Evolutionary conservation across 2,329 filamentous ascomycete genomes (phyloP).

Genomic region (Xylaria sp.): DNA sequence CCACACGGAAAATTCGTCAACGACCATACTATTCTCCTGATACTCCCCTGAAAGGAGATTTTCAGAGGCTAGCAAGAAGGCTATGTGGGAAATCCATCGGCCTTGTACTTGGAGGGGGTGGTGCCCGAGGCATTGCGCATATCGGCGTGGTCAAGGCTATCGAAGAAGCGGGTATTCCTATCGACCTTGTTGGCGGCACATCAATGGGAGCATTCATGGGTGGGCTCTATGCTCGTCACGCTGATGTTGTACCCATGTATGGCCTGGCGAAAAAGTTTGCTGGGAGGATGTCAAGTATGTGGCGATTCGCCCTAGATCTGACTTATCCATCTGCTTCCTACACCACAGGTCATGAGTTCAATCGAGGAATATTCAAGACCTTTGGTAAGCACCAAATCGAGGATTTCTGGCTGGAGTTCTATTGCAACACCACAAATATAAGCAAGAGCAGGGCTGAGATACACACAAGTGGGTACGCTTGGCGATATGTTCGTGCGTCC

Average conservation of each 20-base stretch:
- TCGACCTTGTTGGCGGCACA: slow-evolving; percentile 93
- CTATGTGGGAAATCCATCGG: slow-evolving; percentile 95
- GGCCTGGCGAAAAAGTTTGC: slow-evolving; percentile 97
- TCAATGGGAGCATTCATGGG: slow-evolving; percentile 97
- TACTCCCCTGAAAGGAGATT: slow-evolving; percentile 93
- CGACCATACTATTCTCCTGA: slow-evolving; percentile 89
- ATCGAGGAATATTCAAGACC: slow-evolving; percentile 97
- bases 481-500: slow-evolving; percentile 94
- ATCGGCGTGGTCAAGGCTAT: slow-evolving; percentile 93
- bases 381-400: slow-evolving; percentile 97
- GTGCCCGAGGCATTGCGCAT: slow-evolving; percentile 88
- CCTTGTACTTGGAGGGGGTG: slow-evolving; percentile 90
- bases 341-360: slow-evolving; percentile 98
- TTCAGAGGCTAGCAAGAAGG: slow-evolving; percentile 87
- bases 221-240: slow-evolving; percentile 92
- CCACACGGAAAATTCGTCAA: slow-evolving; percentile 87
- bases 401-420: slow-evolving; percentile 98
- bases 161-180: slow-evolving; percentile 94
- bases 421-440: slow-evolving; percentile 99
- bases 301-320: slow-evolving; percentile 95
- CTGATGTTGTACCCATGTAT: slow-evolving; percentile 96
- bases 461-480: slow-evolving; percentile 95
- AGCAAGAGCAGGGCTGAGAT: slow-evolving; percentile 90
- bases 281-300: slow-evolving; percentile 98
- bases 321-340: slow-evolving; percentile 97